Evolutionary conservation across 1,284 basidiomycete species (phyloP).

Genomic region (Apiotrichum veenhuisii): DNA sequence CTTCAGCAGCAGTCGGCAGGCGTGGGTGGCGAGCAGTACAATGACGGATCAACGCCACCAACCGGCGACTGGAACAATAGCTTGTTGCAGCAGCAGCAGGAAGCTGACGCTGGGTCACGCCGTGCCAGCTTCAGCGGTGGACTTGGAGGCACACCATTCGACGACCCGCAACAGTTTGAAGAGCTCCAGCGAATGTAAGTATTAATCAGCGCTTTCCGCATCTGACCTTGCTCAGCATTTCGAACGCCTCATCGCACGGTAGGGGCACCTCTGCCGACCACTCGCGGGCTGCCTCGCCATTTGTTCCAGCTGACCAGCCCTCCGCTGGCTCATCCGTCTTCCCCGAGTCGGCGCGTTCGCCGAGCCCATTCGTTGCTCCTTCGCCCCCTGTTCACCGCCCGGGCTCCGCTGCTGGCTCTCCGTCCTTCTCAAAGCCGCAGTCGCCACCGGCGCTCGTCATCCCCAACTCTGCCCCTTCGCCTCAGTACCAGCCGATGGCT

Average conservation of each 20-base stretch:
- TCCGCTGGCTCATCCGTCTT: constrained; percentile 5
- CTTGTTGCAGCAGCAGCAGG: constrained; percentile 6
- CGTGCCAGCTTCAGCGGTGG: constrained; percentile 16
- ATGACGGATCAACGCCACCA: background rate
- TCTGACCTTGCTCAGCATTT: constrained; percentile 22
- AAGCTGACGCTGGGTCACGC: constrained; percentile 1
- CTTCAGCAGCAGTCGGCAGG: background rate
- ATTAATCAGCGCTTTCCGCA: background rate
- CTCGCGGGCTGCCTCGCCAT: constrained; percentile 19
- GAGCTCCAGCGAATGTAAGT: constrained; percentile 44
- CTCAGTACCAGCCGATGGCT: constrained; percentile 8
- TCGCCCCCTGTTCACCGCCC: constrained; percentile 23
- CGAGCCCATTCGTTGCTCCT: constrained; percentile 26
- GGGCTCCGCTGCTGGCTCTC: constrained; percentile 24
- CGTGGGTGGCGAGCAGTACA: constrained; percentile 1
- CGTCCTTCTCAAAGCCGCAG: constrained; percentile 44
- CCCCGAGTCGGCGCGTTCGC: constrained; percentile 27
- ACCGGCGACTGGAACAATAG: constrained; percentile 2
- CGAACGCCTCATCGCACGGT: constrained; percentile 27
- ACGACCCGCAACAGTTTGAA: constrained; percentile 22
- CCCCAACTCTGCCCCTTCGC: constrained; percentile 36
- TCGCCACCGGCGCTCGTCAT: constrained; percentile 49
- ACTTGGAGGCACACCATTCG: constrained; percentile 11
- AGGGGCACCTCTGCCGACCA: constrained; percentile 8
- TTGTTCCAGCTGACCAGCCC: constrained; percentile 9